phyloP scores from a whole-genome alignment of 139 green algal genomes.

The Pleodorina starrii region DNA sequence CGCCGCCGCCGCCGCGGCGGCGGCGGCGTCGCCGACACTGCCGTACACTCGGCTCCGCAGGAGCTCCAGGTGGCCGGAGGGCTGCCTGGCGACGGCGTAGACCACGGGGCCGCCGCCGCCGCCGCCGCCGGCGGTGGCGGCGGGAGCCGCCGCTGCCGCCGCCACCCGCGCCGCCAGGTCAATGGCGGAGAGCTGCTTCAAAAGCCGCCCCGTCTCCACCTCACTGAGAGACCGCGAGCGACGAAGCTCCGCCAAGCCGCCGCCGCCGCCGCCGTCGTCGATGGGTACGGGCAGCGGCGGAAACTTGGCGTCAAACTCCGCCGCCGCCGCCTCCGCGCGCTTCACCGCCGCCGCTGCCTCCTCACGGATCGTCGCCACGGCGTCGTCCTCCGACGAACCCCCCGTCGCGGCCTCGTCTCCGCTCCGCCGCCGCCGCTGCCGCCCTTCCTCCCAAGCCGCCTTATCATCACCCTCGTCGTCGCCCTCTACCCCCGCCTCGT shows the following conservation, averaged over 20 bases:
- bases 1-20: background rate
- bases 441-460: background rate
- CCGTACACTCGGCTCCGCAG: background rate
- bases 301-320: background rate
- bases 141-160: background rate
- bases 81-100: background rate
- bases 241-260: background rate
- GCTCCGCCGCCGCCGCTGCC: background rate
- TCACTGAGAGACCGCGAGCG: slow-evolving; percentile 26
- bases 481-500: background rate
- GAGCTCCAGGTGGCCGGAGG: background rate
- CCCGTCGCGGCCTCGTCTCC: background rate
- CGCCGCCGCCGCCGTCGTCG: background rate
- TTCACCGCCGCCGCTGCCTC: background rate
- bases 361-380: background rate
- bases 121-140: background rate
- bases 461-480: background rate
- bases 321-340: background rate
- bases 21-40: background rate
- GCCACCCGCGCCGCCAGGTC: background rate
- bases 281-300: background rate
- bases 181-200: background rate
- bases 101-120: background rate
- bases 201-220: slow-evolving; percentile 11
- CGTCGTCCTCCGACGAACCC: background rate